Conservation (phyloP, 140 eudicot genomes). For the Flaveria floridana region DNA sequence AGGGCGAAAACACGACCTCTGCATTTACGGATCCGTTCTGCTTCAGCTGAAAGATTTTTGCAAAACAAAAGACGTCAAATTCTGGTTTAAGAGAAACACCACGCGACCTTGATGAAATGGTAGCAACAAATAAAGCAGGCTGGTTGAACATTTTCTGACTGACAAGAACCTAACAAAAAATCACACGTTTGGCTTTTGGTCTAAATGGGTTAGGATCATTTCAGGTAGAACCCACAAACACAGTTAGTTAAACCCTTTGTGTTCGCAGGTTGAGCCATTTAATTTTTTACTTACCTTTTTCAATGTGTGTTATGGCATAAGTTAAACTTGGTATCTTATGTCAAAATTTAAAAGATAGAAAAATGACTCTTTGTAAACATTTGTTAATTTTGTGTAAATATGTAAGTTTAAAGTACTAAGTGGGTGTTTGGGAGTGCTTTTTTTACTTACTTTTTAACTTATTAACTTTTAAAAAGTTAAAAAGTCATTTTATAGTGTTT, state of each 20-base stretch:
- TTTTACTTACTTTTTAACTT: too few relatives aligned
- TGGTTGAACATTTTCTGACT: background rate
- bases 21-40: slow-evolving; percentile 80
- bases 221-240: background rate
- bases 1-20: slow-evolving; percentile 90
- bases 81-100: background rate
- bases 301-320: background rate
- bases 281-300: background rate
- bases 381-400: background rate
- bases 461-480: too few relatives aligned
- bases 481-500: too few relatives aligned
- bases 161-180: background rate
- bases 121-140: background rate
- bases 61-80: background rate
- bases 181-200: background rate
- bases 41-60: slow-evolving; percentile 58
- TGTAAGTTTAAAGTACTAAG: background rate
- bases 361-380: background rate
- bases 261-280: background rate
- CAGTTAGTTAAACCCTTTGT: background rate
- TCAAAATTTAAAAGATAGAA: background rate
- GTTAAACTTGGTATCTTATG: background rate
- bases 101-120: background rate
- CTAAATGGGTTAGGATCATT: background rate
- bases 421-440: too few relatives aligned